Conservation (phyloP, 176 grass and related monocot species). For the Lolium multiflorum region DNA sequence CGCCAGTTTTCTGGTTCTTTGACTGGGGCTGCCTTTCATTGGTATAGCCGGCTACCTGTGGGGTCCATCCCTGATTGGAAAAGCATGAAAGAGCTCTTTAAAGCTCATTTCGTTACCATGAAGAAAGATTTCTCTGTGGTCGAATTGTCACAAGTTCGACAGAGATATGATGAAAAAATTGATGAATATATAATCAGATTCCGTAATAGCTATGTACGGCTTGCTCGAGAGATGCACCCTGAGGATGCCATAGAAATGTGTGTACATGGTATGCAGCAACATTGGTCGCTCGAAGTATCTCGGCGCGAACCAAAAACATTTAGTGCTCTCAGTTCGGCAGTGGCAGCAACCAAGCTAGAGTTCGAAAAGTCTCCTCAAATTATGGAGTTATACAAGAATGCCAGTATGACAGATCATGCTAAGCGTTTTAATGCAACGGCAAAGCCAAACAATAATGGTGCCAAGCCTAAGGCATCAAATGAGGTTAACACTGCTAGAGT, state of each 20-base stretch:
- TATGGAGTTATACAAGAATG: background rate
- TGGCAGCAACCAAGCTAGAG: background rate
- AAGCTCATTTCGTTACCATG: background rate
- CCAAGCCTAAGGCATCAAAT: too few relatives aligned
- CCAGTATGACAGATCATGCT: background rate
- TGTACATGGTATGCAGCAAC: background rate
- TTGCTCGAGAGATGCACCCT: background rate
- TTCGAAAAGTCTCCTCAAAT: background rate
- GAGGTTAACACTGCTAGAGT: background rate
- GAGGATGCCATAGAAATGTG: background rate
- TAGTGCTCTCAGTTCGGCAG: background rate
- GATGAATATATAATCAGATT: background rate
- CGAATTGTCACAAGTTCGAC: background rate
- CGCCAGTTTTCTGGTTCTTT: too few relatives aligned
- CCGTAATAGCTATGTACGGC: background rate
- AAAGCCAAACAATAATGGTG: too few relatives aligned
- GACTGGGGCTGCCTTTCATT: too few relatives aligned
- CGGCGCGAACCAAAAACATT: background rate
- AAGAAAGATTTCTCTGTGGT: background rate
- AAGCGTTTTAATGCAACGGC: too few relatives aligned
- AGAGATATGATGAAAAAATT: background rate
- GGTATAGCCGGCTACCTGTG: too few relatives aligned
- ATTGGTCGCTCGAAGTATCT: background rate
- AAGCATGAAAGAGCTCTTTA: slow-evolving; percentile 19
- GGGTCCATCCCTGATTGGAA: background rate